Base-by-base conservation (phyloP, 306 rosid species). In the Cyamopsis tetragonoloba region DNA sequence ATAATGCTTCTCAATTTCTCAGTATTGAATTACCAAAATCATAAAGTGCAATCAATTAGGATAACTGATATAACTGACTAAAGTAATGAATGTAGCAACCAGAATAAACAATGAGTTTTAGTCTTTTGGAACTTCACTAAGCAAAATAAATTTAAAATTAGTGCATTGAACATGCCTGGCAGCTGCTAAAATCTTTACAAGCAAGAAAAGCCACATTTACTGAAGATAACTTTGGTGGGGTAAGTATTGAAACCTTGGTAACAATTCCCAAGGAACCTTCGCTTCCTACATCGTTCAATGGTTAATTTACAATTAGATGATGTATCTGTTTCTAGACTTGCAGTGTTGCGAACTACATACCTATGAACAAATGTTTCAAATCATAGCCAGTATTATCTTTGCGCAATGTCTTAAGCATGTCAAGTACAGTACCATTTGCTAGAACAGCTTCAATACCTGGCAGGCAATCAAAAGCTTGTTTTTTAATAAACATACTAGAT, bases 201-300 rank as follows among this genome's bases (percentile, higher is more conserved):
- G 91, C 96, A 62, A 93, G 91, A 77, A 93, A 87, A 68, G 98
- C 97, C 48, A 83, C 73, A 77, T 89, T 86, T 39, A 86, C 86
- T 31, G 96, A 84, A 72, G 89, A 80, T 56, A 93, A 78, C 80
- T 89, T 88, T 22, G 98, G 91, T 28, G 97, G 96, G 35, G 98
- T 87, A 53, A 93, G 97, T 80, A 93, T 78, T 35, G 98, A 83
- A 83, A 93, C 86, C 82, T 87, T 93, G 39, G 98, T 89, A 56
- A 93, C 86, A 83, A 93, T 83, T 82, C 98, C 97, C 82, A 93
- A 80, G 68, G 98, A 84, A 77, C 98, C 98, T 86, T 93, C 98
- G 81, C 98, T 93, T 57, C 98, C 98, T 93, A 64, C 79, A 84
- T 55, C 54, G 64, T 38, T 65, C 32, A 68, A 71, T 66, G 65